phyloP scores from a whole-genome alignment of 1,139 yeast species.

The Groenewaldozyma sp. region DNA sequence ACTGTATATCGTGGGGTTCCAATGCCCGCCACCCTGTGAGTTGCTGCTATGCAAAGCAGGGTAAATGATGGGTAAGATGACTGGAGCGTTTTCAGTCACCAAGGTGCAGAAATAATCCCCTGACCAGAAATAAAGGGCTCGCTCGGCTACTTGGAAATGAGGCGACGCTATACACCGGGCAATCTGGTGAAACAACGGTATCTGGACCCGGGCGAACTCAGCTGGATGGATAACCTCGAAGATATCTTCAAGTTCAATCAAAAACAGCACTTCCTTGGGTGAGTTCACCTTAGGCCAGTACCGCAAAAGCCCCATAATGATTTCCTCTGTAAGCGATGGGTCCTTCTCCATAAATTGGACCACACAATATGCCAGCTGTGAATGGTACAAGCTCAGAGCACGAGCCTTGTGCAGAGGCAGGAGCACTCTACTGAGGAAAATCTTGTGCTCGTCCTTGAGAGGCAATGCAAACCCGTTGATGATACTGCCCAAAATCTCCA shows the following conservation, averaged over 20 bases:
- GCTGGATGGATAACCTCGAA: slow-evolving; percentile 93
- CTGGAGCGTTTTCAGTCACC: slow-evolving; percentile 84
- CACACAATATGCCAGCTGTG: slow-evolving; percentile 93
- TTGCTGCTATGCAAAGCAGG: slow-evolving; percentile 77
- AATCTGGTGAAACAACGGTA: slow-evolving; percentile 87
- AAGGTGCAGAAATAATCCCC: slow-evolving; percentile 87
- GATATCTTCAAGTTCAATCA: slow-evolving; percentile 92
- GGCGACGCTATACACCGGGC: slow-evolving; percentile 92
- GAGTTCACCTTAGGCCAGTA: slow-evolving; percentile 97
- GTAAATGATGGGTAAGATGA: slow-evolving; percentile 84
- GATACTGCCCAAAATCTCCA: slow-evolving; percentile 91
- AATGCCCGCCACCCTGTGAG: slow-evolving; percentile 34
- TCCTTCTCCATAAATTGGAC: slow-evolving; percentile 95
- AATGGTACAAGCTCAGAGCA: slow-evolving; percentile 81
- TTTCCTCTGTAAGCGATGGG: slow-evolving; percentile 86
- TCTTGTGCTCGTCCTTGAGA: slow-evolving; percentile 91
- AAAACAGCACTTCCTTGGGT: slow-evolving; percentile 91
- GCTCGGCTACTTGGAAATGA: slow-evolving; percentile 96
- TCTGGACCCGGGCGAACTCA: slow-evolving; percentile 85
- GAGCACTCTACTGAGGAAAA: slow-evolving; percentile 77
- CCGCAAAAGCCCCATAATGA: slow-evolving; percentile 80
- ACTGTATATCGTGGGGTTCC: slow-evolving; percentile 91
- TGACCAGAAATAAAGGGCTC: slow-evolving; percentile 88
- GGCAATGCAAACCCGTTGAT: slow-evolving; percentile 98
- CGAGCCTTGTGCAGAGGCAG: slow-evolving; percentile 91